These are phyloP conservation scores for Gymnopilus junonius DNA, from an alignment of 768 basidiomycete genomes.

Conservation along the genomic window DNA sequence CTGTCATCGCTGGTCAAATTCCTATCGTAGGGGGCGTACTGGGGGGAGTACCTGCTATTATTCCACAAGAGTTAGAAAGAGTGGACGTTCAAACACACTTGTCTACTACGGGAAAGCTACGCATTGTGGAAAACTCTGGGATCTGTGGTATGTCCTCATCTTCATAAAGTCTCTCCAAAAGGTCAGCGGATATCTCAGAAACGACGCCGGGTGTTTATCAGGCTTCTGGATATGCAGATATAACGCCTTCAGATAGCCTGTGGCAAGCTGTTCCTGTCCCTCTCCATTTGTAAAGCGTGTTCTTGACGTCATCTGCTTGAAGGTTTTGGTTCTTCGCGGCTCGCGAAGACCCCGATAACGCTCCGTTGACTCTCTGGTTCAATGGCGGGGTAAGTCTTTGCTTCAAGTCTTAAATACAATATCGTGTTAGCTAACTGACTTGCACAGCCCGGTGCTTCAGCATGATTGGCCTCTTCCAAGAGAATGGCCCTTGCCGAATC, in stretches of 20 bases:
- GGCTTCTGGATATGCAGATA: constrained; percentile 67
- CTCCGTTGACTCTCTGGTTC: constrained; percentile 70
- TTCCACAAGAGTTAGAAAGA: background rate
- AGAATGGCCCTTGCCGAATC: constrained; percentile 75
- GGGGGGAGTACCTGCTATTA: constrained; percentile 44
- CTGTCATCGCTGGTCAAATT: constrained; percentile 41
- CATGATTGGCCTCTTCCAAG: constrained; percentile 73
- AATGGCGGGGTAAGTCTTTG: constrained; percentile 56
- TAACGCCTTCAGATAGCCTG: constrained; percentile 58
- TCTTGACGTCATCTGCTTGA: background rate
- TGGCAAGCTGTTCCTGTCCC: constrained; percentile 41
- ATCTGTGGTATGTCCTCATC: constrained; percentile 49
- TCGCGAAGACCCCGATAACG: constrained; percentile 59
- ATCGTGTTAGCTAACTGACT: background rate
- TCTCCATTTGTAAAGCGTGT: background rate
- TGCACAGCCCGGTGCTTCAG: constrained; percentile 58
- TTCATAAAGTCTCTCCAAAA: background rate
- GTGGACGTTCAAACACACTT: constrained; percentile 18
- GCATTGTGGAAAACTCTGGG: constrained; percentile 63
- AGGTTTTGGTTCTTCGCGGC: constrained; percentile 78
- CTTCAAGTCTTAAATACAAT: background rate
- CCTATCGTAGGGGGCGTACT: constrained; percentile 55
- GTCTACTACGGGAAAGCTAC: constrained; percentile 51
- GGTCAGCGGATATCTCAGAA: constrained; percentile 36
- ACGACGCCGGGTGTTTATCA: constrained; percentile 63